Conservation (phyloP, 2,329 filamentous ascomycete species). For the Albophoma yamanashiensis region DNA sequence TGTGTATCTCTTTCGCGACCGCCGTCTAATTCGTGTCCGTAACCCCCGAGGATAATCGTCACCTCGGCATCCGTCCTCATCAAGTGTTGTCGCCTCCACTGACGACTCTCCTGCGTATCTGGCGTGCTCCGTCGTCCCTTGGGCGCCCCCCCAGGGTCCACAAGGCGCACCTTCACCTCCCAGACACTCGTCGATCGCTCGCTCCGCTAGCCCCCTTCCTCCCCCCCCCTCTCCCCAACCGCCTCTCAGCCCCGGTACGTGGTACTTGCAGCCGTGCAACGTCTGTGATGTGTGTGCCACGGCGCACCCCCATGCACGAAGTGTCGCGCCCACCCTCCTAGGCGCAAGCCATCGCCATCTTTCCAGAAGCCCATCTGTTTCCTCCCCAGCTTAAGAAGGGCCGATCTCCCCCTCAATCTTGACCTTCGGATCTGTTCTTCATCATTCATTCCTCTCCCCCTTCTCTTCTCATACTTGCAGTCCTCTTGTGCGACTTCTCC, state of each 20-base stretch:
- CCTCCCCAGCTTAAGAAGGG: conserved; percentile 3
- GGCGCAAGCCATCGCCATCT: conserved; percentile 2
- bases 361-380: conserved; percentile 4
- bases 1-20: neutral
- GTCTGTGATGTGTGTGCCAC: neutral
- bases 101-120: neutral
- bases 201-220: neutral
- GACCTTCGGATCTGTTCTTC: neutral
- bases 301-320: neutral
- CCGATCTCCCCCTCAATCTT: neutral
- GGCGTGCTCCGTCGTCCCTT: neutral
- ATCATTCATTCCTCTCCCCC: neutral
- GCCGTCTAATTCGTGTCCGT: neutral
- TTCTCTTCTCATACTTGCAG: neutral
- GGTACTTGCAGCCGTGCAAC: neutral
- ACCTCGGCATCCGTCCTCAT: neutral
- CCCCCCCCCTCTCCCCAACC: neutral
- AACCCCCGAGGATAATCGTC: neutral
- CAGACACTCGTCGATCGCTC: neutral
- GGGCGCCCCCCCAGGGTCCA: neutral
- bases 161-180: neutral
- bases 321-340: neutral
- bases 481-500: neutral
- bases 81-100: neutral
- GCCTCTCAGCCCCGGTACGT: neutral